phyloP scores from a whole-genome alignment of 23 red algal species.

The Gracilariopsis chorda region DNA sequence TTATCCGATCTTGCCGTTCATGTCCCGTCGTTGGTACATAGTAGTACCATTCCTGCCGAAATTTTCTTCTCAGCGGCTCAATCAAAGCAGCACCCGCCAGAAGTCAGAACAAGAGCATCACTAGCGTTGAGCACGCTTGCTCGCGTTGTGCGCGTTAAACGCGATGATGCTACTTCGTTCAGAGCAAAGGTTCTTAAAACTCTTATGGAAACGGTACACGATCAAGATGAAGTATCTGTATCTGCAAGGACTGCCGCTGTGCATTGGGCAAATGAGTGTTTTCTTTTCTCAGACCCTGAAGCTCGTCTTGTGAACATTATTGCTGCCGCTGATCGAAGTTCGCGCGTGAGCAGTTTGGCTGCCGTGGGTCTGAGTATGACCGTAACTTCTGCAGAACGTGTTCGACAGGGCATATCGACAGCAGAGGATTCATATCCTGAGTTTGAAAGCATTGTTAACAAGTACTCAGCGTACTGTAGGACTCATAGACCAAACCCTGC shows the following conservation, averaged over 20 bases:
- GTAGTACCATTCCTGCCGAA: not conserved
- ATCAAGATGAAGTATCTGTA: not conserved
- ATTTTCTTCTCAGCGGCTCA: constrained; percentile 33
- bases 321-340: constrained; percentile 5
- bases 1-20: constrained; percentile 23
- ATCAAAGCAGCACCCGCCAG: not conserved
- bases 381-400: not conserved
- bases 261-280: constrained; percentile 70
- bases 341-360: not conserved
- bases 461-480: not conserved
- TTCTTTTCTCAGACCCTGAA: constrained; percentile 23
- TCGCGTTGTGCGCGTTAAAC: not conserved
- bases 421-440: not conserved
- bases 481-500: not conserved
- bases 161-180: not conserved
- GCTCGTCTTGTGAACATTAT: constrained; percentile 52
- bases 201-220: not conserved
- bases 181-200: not conserved
- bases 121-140: constrained; percentile 47
- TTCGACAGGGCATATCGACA: no score
- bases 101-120: constrained; percentile 27
- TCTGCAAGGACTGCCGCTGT: constrained; percentile 48
- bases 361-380: not conserved
- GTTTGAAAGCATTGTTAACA: not conserved
- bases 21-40: constrained; percentile 10